phyloP scores from a whole-genome alignment of 352 stramenopile genomes.

The Pythium rishiriense region DNA sequence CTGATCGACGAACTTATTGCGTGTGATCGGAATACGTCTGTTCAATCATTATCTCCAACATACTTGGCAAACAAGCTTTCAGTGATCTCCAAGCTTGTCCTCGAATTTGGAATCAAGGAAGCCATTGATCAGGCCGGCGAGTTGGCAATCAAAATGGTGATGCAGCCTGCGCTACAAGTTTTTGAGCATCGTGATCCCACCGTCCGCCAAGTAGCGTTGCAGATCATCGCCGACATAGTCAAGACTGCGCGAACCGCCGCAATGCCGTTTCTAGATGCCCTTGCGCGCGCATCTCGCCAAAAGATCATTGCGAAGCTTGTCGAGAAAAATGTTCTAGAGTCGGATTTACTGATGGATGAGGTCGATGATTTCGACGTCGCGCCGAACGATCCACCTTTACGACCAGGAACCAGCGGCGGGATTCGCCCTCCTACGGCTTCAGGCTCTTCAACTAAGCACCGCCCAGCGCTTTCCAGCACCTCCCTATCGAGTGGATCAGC shows the following conservation, averaged over 20 bases:
- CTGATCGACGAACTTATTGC: conserved; percentile 77
- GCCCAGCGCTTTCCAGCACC: conserved; percentile 54
- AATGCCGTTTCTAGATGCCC: conserved; percentile 71
- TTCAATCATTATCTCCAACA: conserved; percentile 48
- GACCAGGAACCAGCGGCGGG: conserved; percentile 55
- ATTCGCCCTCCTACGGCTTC: conserved; percentile 69
- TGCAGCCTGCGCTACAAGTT: conserved; percentile 65
- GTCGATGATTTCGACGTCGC: conserved; percentile 78
- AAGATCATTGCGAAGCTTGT: conserved; percentile 85
- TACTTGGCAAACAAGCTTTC: conserved; percentile 76
- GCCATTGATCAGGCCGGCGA: conserved; percentile 32
- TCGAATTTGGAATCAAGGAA: conserved; percentile 79
- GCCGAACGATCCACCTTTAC: conserved; percentile 23
- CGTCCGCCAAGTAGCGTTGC: conserved; percentile 60
- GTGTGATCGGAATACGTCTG: conserved; percentile 57
- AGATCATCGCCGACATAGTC: conserved; percentile 71
- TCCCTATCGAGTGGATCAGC: conserved; percentile 41
- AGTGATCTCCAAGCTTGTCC: conserved; percentile 69
- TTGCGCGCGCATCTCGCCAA: conserved; percentile 62
- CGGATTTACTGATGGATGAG: conserved; percentile 84
- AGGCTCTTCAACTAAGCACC: conserved; percentile 78
- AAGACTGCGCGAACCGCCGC: conserved; percentile 53
- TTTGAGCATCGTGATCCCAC: conserved; percentile 75
- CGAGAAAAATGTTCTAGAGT: conserved; percentile 65
- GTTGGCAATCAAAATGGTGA: conserved; percentile 62